Evolutionary conservation across 1,284 basidiomycete genomes (phyloP).

Genomic region (Irpex sp.): DNA sequence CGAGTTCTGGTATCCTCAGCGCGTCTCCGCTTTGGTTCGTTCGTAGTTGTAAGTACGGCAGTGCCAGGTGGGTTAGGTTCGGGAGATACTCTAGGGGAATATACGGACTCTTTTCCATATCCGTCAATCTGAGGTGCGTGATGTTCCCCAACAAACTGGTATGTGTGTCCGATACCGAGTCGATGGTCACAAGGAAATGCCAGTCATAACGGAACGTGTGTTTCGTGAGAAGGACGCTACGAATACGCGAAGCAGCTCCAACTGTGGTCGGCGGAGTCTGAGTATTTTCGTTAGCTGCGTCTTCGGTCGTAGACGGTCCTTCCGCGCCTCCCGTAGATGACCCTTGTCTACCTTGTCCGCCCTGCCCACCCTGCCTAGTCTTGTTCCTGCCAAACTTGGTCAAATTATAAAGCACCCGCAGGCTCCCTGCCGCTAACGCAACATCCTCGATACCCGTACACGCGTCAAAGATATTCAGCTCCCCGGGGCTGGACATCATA

Average conservation of each 20-base stretch:
- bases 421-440: constrained; percentile 20
- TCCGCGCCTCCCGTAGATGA: background rate
- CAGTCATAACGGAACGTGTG: constrained; percentile 24
- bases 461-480: constrained; percentile 19
- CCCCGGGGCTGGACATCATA: constrained; percentile 16
- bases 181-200: constrained; percentile 20
- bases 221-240: constrained; percentile 21
- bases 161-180: constrained; percentile 1
- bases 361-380: background rate
- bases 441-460: constrained; percentile 23
- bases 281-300: background rate
- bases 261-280: background rate
- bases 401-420: constrained; percentile 18
- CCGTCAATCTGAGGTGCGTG: constrained; percentile 24
- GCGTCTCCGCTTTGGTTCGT: constrained; percentile 15
- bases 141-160: constrained; percentile 20
- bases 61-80: constrained; percentile 25
- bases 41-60: constrained; percentile 24
- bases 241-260: constrained; percentile 7
- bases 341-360: background rate
- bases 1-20: constrained; percentile 19
- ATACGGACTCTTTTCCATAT: constrained; percentile 22
- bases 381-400: constrained; percentile 7
- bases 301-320: background rate
- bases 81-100: constrained; percentile 23